These are phyloP conservation scores for Stachybotrys echinatus DNA, from an alignment of 2,329 filamentous ascomycete genomes.

Conservation along the genomic window DNA sequence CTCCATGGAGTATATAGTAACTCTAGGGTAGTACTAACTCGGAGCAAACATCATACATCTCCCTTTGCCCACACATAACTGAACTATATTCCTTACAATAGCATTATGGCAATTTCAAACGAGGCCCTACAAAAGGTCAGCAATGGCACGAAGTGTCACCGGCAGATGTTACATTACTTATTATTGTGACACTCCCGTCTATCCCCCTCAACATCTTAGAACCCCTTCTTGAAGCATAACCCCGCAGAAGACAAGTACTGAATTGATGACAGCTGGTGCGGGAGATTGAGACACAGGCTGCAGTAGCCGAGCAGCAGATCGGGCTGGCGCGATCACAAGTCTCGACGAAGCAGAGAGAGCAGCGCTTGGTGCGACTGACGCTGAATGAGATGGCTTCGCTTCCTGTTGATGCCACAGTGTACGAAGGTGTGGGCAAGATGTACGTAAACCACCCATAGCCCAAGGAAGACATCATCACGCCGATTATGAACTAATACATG, in stretches of 20 bases:
- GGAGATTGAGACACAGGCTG: slow-evolving; percentile 88
- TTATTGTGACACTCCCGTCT: neutral
- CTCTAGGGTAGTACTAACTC: neutral
- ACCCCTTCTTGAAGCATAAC: slow-evolving; percentile 1
- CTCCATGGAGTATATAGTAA: neutral
- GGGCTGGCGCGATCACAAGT: slow-evolving; percentile 80
- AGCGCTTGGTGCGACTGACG: slow-evolving; percentile 83
- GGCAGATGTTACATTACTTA: too few relatives aligned
- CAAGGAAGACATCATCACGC: too few relatives aligned
- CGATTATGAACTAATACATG: too few relatives aligned
- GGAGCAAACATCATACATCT: neutral
- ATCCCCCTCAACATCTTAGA: neutral
- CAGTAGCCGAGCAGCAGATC: slow-evolving; percentile 88
- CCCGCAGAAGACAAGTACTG: slow-evolving; percentile 3
- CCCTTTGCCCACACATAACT: neutral
- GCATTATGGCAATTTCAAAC: slow-evolving; percentile 84
- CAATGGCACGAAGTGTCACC: too few relatives aligned
- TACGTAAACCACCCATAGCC: too few relatives aligned
- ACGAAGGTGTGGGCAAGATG: slow-evolving; percentile 98
- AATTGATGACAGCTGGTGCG: slow-evolving; percentile 63
- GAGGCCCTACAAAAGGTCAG: slow-evolving; percentile 88
- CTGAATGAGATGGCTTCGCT: slow-evolving; percentile 75
- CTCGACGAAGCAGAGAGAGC: slow-evolving; percentile 78
- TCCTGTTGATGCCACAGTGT: slow-evolving; percentile 71
- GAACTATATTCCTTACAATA: neutral